Percentiles rank a stretch among this genome's conserved stretches.
Evolutionary conservation across 148 eudicot species (phyloP).

Genomic region (Arbutus unedo): DNA sequence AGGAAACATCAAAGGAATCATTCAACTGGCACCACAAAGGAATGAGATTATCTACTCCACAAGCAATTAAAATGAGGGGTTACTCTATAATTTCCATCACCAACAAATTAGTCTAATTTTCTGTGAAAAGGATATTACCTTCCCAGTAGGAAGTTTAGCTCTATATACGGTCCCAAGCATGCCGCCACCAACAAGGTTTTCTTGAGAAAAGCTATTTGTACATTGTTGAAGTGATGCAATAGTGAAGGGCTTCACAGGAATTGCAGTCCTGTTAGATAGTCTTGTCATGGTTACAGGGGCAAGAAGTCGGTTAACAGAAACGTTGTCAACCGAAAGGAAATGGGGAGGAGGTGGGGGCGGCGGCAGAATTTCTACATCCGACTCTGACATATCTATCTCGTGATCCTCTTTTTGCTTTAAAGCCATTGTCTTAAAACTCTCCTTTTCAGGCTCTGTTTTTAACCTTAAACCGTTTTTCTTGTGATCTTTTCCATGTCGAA

Average conservation of each 20-base stretch:
- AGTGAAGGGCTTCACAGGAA: conserved; percentile 54
- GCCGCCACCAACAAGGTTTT: conserved; percentile 81
- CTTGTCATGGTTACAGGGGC: conserved; percentile 27
- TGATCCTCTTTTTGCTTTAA: conserved; percentile 47
- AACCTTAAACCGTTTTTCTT: conserved; percentile 19
- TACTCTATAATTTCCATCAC: neutral
- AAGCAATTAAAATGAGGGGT: neutral
- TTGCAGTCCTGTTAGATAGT: conserved; percentile 30
- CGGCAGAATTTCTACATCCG: conserved; percentile 28
- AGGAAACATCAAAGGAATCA: neutral
- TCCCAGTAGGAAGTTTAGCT: conserved; percentile 69
- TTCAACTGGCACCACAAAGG: neutral
- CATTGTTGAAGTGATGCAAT: conserved; percentile 84
- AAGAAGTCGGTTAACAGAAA: conserved; percentile 38
- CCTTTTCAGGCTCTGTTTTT: conserved; percentile 13
- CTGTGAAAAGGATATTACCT: conserved; percentile 41
- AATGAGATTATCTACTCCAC: neutral
- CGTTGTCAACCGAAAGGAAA: conserved; percentile 44
- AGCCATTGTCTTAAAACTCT: conserved; percentile 20
- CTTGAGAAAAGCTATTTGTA: conserved; percentile 90
- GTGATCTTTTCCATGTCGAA: conserved; percentile 28
- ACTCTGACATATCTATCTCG: conserved; percentile 51
- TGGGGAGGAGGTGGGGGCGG: conserved; percentile 65
- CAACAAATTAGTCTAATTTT: neutral
- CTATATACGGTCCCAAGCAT: conserved; percentile 68